A percentile compares a stretch with the other conserved stretches of the same genome.
phyloP scores from a whole-genome alignment of 1,139 yeast genomes.

The Sugiyamaella pinicola region DNA sequence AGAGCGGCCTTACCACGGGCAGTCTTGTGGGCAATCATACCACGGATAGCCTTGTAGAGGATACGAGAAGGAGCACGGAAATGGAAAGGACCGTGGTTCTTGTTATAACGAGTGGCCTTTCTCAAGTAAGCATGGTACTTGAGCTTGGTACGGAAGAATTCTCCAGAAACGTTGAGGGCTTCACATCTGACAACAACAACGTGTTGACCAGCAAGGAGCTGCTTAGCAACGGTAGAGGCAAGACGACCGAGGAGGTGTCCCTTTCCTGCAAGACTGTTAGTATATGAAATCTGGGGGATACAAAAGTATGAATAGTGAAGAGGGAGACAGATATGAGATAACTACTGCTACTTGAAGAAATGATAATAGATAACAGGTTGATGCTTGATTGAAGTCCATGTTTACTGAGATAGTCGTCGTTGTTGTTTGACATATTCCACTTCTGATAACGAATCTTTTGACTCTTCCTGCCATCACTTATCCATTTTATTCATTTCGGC shows the following conservation, averaged over 20 bases:
- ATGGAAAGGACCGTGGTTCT: constrained; percentile 99
- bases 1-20: constrained; percentile 99
- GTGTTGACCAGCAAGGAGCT: constrained; percentile 97
- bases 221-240: constrained; percentile 98
- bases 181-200: constrained; percentile 97
- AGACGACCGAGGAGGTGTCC: constrained; percentile 99
- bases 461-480: too few species aligned
- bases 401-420: too few species aligned
- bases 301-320: too few species aligned
- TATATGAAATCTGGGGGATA: too few species aligned
- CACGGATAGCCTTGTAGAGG: constrained; percentile 99
- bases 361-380: too few species aligned
- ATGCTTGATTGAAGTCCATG: too few species aligned
- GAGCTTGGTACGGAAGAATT: constrained; percentile 99
- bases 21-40: constrained; percentile 99
- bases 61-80: constrained; percentile 99
- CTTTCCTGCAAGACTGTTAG: constrained; percentile 56
- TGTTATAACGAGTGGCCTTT: constrained; percentile 99
- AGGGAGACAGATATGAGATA: too few species aligned
- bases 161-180: constrained; percentile 98
- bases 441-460: too few species aligned
- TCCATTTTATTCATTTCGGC: too few species aligned
- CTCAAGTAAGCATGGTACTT: constrained; percentile 99
- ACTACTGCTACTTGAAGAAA: too few species aligned
- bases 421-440: too few species aligned